phyloP scores from a whole-genome alignment of 2,329 filamentous ascomycete genomes.

The Teratosphaeria viscida region DNA sequence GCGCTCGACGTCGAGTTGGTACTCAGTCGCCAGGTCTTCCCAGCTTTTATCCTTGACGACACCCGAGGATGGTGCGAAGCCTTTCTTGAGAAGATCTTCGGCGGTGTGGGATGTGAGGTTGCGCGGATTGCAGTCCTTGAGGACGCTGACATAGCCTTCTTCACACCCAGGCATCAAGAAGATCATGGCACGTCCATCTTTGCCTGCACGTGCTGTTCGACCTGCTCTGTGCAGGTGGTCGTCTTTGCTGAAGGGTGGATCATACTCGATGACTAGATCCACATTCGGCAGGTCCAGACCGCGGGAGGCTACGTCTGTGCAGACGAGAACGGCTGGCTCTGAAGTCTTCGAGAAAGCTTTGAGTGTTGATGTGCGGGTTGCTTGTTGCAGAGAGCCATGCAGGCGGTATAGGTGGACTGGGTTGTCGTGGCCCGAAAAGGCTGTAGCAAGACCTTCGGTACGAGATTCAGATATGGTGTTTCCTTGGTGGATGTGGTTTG shows the following conservation, averaged over 20 bases:
- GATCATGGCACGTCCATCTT: constrained; percentile 73
- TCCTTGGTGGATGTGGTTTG: constrained; percentile 33
- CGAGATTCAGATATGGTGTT: constrained; percentile 28
- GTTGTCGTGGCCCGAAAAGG: constrained; percentile 52
- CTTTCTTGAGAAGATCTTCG: constrained; percentile 58
- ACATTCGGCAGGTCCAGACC: constrained; percentile 93
- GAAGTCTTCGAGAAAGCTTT: constrained; percentile 64
- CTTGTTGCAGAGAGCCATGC: constrained; percentile 83
- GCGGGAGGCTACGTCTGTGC: constrained; percentile 90
- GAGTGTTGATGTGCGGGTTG: constrained; percentile 77
- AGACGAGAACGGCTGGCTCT: constrained; percentile 72
- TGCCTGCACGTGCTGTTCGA: constrained; percentile 85
- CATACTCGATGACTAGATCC: constrained; percentile 90
- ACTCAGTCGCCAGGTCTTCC: constrained; percentile 57
- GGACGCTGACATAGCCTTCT: constrained; percentile 74
- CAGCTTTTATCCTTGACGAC: constrained; percentile 38
- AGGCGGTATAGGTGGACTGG: constrained; percentile 73
- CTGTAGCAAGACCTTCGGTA: constrained; percentile 42
- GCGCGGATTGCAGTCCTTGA: constrained; percentile 57
- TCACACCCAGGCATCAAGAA: constrained; percentile 87
- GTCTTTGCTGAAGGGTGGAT: constrained; percentile 83
- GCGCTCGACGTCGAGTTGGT: constrained; percentile 55
- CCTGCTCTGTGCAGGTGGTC: constrained; percentile 94
- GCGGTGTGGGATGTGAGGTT: constrained; percentile 47
- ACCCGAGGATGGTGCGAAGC: constrained; percentile 36